phyloP scores from a whole-genome alignment of 306 rosid species.

The Amphicarpaea edgeworthii region DNA sequence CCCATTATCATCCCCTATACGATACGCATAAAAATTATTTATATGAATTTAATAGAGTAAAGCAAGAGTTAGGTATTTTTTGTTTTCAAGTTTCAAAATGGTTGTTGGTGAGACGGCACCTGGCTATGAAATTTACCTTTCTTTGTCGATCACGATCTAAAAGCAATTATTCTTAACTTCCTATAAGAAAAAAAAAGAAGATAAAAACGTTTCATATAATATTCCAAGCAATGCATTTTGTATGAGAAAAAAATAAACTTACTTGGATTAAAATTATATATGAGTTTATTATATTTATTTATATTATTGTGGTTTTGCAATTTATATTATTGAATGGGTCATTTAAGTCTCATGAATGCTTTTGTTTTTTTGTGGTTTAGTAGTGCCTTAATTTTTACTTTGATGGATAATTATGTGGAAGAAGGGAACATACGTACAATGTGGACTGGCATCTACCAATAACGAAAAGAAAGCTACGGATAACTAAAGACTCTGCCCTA shows the following conservation, averaged over 20 bases:
- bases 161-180: neutral
- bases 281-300: neutral
- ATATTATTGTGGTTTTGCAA: neutral
- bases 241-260: neutral
- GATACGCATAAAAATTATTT: conserved; percentile 21
- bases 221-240: neutral
- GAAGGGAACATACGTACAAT: neutral
- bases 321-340: neutral
- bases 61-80: conserved; percentile 45
- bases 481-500: neutral
- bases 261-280: too few relatives aligned
- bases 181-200: neutral
- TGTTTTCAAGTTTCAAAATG: conserved; percentile 51
- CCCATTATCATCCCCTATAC: too few relatives aligned
- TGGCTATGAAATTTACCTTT: neutral
- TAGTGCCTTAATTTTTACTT: neutral
- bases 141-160: conserved; percentile 26
- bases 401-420: neutral
- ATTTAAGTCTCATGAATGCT: neutral
- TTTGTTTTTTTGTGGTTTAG: neutral
- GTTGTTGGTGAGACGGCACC: conserved; percentile 51
- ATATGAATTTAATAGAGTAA: conserved; percentile 21
- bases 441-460: neutral
- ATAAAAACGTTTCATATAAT: neutral
- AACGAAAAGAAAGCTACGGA: neutral